phyloP scores from a whole-genome alignment of 2,329 filamentous ascomycete genomes.

The Westerdykella aurantiaca region DNA sequence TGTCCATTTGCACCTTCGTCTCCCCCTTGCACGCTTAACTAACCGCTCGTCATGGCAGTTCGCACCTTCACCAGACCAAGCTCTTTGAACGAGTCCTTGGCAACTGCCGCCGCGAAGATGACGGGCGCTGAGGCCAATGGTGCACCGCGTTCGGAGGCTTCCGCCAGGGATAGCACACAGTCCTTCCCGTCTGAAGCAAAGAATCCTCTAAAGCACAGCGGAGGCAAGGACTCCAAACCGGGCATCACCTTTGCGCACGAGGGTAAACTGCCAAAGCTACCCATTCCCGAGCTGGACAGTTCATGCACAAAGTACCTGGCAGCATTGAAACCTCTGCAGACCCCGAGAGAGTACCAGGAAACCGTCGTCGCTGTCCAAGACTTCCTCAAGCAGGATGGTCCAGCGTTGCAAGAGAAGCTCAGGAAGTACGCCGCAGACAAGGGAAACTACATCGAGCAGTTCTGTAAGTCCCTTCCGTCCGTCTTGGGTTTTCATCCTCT shows the following conservation, averaged over 20 bases:
- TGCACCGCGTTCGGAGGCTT: constrained; percentile 41
- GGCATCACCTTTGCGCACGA: constrained; percentile 87
- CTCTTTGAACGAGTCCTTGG: constrained; percentile 66
- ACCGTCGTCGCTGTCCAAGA: constrained; percentile 74
- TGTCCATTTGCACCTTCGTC: constrained; percentile 74
- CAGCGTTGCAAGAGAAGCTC: constrained; percentile 77
- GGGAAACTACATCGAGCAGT: constrained; percentile 97
- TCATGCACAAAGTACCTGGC: constrained; percentile 75
- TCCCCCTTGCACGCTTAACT: constrained; percentile 66
- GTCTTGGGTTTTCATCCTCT: background rate
- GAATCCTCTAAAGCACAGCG: constrained; percentile 44
- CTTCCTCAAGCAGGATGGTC: constrained; percentile 75
- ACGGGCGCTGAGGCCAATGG: constrained; percentile 35
- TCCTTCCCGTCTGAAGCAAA: constrained; percentile 43
- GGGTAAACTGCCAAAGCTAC: constrained; percentile 82
- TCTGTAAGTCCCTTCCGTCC: constrained; percentile 60
- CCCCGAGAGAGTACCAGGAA: constrained; percentile 72
- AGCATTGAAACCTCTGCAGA: constrained; percentile 75
- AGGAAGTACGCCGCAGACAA: constrained; percentile 86
- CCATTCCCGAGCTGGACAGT: constrained; percentile 79
- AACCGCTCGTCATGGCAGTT: constrained; percentile 55
- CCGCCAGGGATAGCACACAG: constrained; percentile 50
- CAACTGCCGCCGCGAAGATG: constrained; percentile 33
- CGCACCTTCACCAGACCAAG: constrained; percentile 66
- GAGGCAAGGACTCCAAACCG: constrained; percentile 53